Base-by-base conservation (phyloP, 495 filamentous ascomycete species). In the Penicillium alfredii region DNA sequence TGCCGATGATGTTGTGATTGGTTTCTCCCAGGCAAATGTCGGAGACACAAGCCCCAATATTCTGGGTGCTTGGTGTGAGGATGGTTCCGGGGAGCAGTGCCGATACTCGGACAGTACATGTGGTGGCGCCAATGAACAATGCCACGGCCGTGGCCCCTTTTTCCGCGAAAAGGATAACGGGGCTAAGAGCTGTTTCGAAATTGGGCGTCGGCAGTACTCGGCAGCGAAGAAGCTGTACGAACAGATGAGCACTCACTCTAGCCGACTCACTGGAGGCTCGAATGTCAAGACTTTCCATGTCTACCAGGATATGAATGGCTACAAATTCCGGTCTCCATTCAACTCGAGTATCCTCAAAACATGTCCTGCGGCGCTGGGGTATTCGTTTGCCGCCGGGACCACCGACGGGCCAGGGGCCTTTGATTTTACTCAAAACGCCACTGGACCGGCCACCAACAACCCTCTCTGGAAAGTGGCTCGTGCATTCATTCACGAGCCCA, bases 21-120 rank as follows among this genome's bases (percentile, higher is more conserved):
- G 88, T 8, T 98, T 98, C 56, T 93, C 88, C 0, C 92, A 96
- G 58, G 80, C 92, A 1, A 96, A 84, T 51, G 88, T 96, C 19
- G 92, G 92, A 3, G 92, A 98, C 47, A 94, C 88, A 1, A 82
- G 78, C 22, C 92, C 92, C 1, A 98, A 96, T 51, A 76, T 90
- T 3, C 73, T 86, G 4, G 92, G 92, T 1, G 81, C 82, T n/a
- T 86, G 72, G 66, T 88, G 83, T 44, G 81, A 88, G 39, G 83
- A 86, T 52, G 79, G 81, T 4, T 78, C 81, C 10, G 75, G 72
- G n/a, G 53, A 76, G 40, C 58, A 68, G 54, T 86, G 82, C 40
- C 69, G 68, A 17, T 85, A 88, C 40, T 65, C 80, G 38, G 82
- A 87, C 44, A 88, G 82, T 49, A 87, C 87, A 3, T 98, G 92